These are phyloP conservation scores for Vitellaria paradoxa DNA, from an alignment of 179 eudicot genomes.

Conservation along the genomic window DNA sequence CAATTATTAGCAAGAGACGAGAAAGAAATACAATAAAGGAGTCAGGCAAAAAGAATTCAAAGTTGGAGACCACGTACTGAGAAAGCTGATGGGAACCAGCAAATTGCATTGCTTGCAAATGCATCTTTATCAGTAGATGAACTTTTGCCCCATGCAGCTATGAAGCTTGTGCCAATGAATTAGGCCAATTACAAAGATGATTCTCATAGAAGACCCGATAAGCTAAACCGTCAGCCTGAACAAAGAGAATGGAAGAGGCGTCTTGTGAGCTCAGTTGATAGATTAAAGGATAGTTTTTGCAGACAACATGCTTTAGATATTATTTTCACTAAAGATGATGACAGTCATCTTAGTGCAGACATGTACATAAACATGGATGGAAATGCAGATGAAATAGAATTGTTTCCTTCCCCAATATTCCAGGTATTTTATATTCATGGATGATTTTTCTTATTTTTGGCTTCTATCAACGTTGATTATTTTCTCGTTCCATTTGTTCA, in stretches of 20 bases:
- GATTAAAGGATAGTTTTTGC: slow-evolving; percentile 88
- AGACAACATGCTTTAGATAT: slow-evolving; percentile 90
- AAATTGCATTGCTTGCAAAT: slow-evolving; percentile 90
- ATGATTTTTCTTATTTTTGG: neutral
- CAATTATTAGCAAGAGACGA: no score
- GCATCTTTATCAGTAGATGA: slow-evolving; percentile 90
- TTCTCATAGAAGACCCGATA: slow-evolving; percentile 62
- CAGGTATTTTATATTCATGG: slow-evolving; percentile 49
- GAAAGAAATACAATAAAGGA: no score
- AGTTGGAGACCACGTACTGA: no score
- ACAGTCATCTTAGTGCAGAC: slow-evolving; percentile 80
- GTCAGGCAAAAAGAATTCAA: no score
- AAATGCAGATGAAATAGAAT: slow-evolving; percentile 70
- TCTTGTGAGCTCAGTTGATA: slow-evolving; percentile 70
- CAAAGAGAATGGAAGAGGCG: slow-evolving; percentile 93
- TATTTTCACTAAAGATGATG: slow-evolving; percentile 90
- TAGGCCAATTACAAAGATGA: slow-evolving; percentile 67
- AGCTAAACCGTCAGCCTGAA: slow-evolving; percentile 85
- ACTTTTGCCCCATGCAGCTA: slow-evolving; percentile 87
- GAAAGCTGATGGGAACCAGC: slow-evolving; percentile 30
- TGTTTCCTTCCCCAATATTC: slow-evolving; percentile 88
- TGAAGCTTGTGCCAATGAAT: slow-evolving; percentile 62
- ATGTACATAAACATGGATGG: slow-evolving; percentile 86
- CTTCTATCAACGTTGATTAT: neutral
- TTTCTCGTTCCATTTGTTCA: neutral